A percentile compares a stretch with the other conserved stretches of the same genome.
Evolutionary conservation across 495 filamentous ascomycete genomes (phyloP).

Genomic region (Poronia punctata): DNA sequence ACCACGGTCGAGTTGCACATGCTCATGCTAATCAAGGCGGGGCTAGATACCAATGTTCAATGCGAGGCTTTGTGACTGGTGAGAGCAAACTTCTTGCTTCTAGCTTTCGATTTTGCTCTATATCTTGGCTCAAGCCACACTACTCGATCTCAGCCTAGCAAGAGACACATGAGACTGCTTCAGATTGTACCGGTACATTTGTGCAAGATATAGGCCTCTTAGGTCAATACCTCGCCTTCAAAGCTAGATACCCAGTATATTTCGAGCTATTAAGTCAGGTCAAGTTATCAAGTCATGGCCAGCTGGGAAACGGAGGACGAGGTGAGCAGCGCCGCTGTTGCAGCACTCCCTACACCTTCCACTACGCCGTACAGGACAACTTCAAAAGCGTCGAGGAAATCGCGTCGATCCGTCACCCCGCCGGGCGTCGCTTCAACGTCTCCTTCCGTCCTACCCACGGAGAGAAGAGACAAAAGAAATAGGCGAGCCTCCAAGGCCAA

Average conservation of each 20-base stretch:
- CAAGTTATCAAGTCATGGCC: conserved; percentile 25
- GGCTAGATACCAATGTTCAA: conserved; percentile 5
- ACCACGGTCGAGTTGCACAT: not conserved
- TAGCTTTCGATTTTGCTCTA: not conserved
- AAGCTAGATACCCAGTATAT: not conserved
- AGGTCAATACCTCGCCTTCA: not conserved
- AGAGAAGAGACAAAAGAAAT: conserved; percentile 39
- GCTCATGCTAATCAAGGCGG: conserved; percentile 9
- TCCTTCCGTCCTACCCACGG: conserved; percentile 51
- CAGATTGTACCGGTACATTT: not conserved
- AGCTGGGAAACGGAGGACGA: conserved; percentile 53
- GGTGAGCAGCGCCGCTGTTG: conserved; percentile 38
- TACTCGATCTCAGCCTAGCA: not conserved
- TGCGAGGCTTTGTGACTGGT: not conserved
- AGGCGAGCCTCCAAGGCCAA: conserved; percentile 47
- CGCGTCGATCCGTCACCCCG: conserved; percentile 52
- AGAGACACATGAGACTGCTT: not conserved
- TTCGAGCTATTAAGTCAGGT: not conserved
- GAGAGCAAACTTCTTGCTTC: not conserved
- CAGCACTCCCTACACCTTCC: conserved; percentile 56
- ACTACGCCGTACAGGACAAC: conserved; percentile 60
- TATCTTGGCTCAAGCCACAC: not conserved
- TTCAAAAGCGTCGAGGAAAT: conserved; percentile 45
- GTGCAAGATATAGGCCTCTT: not conserved
- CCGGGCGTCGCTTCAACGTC: conserved; percentile 51